These are phyloP conservation scores for Chimonanthus salicifolius DNA, from an alignment of 164 flowering plant genomes.

Conservation along the genomic window DNA sequence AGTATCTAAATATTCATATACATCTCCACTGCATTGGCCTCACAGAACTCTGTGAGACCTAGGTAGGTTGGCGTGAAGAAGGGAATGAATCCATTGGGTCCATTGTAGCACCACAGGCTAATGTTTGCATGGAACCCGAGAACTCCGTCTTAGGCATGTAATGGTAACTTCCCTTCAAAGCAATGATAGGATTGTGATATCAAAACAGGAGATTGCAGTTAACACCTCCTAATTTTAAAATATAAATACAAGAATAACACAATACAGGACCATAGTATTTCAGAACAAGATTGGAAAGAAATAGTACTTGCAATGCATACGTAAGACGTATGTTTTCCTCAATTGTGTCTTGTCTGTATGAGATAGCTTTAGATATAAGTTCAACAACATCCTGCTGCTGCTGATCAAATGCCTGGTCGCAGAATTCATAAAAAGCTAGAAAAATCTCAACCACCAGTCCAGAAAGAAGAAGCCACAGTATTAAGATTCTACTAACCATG, in stretches of 20 bases:
- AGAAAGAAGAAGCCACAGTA: neutral
- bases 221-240: neutral
- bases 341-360: constrained; percentile 93
- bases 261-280: neutral
- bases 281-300: neutral
- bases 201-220: neutral
- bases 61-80: too few relatives aligned
- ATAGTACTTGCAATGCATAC: constrained; percentile 79
- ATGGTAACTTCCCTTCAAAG: neutral
- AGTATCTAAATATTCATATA: too few relatives aligned
- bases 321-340: constrained; percentile 94
- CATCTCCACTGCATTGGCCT: too few relatives aligned
- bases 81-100: too few relatives aligned
- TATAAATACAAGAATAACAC: too few relatives aligned
- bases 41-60: too few relatives aligned
- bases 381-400: constrained; percentile 96
- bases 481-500: constrained; percentile 41
- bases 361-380: constrained; percentile 90
- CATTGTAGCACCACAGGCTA: too few relatives aligned
- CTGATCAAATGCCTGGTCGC: constrained; percentile 87
- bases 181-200: neutral
- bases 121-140: too few relatives aligned
- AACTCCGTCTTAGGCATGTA: neutral
- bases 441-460: neutral
- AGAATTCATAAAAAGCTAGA: neutral